These are phyloP conservation scores for Microbotryomycetes sp. DNA, from an alignment of 1,284 basidiomycete genomes.

Conservation along the genomic window DNA sequence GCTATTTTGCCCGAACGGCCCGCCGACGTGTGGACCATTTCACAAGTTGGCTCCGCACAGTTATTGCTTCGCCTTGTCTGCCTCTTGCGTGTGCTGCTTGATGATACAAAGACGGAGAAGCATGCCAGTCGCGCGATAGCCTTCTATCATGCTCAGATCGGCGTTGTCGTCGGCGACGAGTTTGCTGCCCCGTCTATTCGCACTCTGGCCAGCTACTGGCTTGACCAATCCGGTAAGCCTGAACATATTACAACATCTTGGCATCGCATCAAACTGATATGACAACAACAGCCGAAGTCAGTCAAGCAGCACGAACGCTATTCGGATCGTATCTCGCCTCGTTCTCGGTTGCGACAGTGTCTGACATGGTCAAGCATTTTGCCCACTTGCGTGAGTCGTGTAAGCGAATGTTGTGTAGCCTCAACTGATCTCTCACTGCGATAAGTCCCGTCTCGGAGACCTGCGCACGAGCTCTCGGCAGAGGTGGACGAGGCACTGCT, in stretches of 20 bases:
- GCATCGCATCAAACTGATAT: no score
- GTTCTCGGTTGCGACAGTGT: conserved; percentile 60
- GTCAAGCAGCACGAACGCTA: conserved; percentile 62
- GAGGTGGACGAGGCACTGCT: conserved; percentile 63
- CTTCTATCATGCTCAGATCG: conserved; percentile 66
- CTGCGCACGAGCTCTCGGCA: conserved; percentile 50
- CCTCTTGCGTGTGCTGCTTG: conserved; percentile 59
- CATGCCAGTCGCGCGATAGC: conserved; percentile 61
- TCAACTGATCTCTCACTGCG: not conserved
- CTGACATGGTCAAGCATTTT: conserved; percentile 57
- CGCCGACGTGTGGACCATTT: conserved; percentile 47
- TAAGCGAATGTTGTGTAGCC: not conserved
- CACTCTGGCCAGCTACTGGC: conserved; percentile 65
- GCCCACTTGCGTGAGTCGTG: conserved; percentile 54
- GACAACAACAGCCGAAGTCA: conserved; percentile 55
- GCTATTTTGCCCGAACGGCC: conserved; percentile 18
- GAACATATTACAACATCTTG: no score
- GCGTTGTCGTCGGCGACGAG: conserved; percentile 50
- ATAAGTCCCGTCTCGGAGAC: not conserved
- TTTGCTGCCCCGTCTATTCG: conserved; percentile 63
- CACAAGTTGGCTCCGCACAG: conserved; percentile 57
- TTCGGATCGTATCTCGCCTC: conserved; percentile 65
- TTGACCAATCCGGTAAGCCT: conserved; percentile 59
- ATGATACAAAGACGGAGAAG: conserved; percentile 60
- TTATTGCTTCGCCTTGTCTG: conserved; percentile 60